Conservation (phyloP, 129 eudicot species). For the Scalesia atractyloides region DNA sequence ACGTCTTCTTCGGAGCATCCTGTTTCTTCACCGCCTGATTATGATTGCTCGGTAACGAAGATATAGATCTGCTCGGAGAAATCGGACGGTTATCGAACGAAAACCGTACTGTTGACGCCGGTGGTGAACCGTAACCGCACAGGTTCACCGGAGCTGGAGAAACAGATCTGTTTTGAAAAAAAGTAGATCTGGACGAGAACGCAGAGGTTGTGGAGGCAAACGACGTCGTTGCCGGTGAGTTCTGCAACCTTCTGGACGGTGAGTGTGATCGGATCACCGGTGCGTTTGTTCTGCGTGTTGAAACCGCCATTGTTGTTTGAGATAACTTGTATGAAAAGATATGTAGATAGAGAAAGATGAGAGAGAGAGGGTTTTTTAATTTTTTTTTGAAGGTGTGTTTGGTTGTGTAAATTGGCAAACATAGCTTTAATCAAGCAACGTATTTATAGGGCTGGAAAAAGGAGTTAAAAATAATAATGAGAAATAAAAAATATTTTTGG, state of each 20-base stretch:
- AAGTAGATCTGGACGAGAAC: conserved; percentile 39
- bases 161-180: conserved; percentile 34
- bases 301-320: conserved; percentile 48
- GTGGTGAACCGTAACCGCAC: conserved; percentile 9
- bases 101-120: conserved; percentile 55
- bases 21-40: conserved; percentile 45
- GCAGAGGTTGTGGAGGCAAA: conserved; percentile 44
- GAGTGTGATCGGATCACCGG: conserved; percentile 65
- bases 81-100: conserved; percentile 49
- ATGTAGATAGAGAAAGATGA: no score
- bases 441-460: conserved; percentile 54
- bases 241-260: conserved; percentile 50
- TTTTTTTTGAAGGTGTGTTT: conserved; percentile 18
- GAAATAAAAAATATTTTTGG: conserved; percentile 14
- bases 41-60: conserved; percentile 38
- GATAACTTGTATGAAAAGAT: conserved; percentile 10
- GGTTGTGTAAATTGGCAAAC: conserved; percentile 78
- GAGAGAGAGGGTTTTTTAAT: conserved; percentile 5
- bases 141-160: conserved; percentile 54
- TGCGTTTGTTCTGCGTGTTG: conserved; percentile 55
- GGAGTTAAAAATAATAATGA: not conserved
- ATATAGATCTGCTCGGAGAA: conserved; percentile 56
- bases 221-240: conserved; percentile 24
- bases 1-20: conserved; percentile 53
- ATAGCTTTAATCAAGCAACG: conserved; percentile 43